These are phyloP conservation scores for Claviceps paspali DNA, from an alignment of 2,329 filamentous ascomycete species.

Conservation along the genomic window DNA sequence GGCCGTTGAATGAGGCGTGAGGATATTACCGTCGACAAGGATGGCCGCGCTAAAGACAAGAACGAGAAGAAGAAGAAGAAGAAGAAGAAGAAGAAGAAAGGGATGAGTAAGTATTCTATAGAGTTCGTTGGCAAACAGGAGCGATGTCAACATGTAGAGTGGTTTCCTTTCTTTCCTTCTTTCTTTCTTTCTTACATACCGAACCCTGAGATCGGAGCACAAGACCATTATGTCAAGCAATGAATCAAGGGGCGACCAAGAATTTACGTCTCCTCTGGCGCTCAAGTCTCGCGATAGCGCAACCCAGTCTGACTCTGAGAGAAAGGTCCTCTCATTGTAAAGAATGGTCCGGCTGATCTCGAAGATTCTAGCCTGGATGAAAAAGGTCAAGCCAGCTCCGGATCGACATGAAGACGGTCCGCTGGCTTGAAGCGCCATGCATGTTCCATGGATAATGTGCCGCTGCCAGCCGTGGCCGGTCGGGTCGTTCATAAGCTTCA, in stretches of 20 bases:
- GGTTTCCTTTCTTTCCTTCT: not conserved
- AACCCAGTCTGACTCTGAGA: slow-evolving; percentile 13
- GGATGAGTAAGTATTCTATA: no score
- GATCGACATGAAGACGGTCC: slow-evolving; percentile 3
- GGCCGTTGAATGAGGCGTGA: not conserved
- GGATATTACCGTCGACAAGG: not conserved
- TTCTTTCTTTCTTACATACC: slow-evolving; percentile 9
- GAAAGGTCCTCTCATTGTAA: slow-evolving; percentile 11
- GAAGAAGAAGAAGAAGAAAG: no score
- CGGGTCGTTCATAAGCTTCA: slow-evolving; percentile 4
- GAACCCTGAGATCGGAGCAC: slow-evolving; percentile 16
- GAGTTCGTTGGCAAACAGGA: no score
- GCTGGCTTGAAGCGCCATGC: slow-evolving; percentile 2
- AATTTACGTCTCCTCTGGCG: not conserved
- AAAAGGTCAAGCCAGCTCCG: slow-evolving; percentile 5
- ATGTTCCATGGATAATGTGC: slow-evolving; percentile 6
- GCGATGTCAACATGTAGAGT: no score
- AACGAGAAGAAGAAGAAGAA: not conserved
- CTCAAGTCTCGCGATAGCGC: slow-evolving; percentile 1
- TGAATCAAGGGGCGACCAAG: slow-evolving; percentile 8
- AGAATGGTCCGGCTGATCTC: slow-evolving; percentile 18
- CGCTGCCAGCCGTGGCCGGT: slow-evolving; percentile 5
- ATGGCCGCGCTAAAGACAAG: not conserved
- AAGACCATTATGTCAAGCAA: slow-evolving; percentile 17
- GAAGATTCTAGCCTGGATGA: slow-evolving; percentile 12